Evolutionary conservation across 345 rosid species (phyloP), one percentile per base, ranked within the genome.

Genomic region (Firmiana major): DNA sequence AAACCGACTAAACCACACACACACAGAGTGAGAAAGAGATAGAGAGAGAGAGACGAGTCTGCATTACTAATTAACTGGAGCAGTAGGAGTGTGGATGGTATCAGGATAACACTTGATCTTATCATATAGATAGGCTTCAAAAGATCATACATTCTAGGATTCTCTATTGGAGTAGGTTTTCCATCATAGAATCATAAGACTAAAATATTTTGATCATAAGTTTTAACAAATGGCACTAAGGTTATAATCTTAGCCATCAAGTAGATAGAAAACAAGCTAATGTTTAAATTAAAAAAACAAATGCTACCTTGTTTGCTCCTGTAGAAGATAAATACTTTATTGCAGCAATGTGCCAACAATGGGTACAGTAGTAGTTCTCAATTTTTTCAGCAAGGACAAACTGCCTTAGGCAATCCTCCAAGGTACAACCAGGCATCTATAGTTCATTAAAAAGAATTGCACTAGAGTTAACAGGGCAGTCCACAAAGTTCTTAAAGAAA

Each of bases 341-440:
- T 1, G 96, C 98, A 82, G 89, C 94, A 63, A 78, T 73, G 79
- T 95, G 98, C 98, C 99, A 95, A 81, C 99, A 95, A 58, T 38
- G 85, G 81, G 86, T 83, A 78, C 99, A 95, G 76, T 60, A 82
- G 85, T 91, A 94, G 78, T 89, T 88, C 81, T 89, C 91, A 55
- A 93, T 81, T 82, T 81, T 86, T 77, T 93, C 96, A 0, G 91
- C 81, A 40, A 67, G 75, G 77, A 85, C 63, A 81, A 90, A 93
- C 80, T 89, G 90, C 81, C 85, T 86, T 82, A 95, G 74, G 87
- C 98, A 91, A 78, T 86, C 88, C 85, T 80, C 91, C 84, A 95
- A 73, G 42, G 88, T 85, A 78, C 90, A 86, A 68, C 89, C 91
- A 62, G 75, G 71, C 88, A 78, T 84, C 97, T 93, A 87, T 49